Percentiles rank a stretch among this genome's conserved stretches.
Evolutionary conservation across 305 asterid genomes (phyloP).

Genomic region (Fraxinus baroniana): DNA sequence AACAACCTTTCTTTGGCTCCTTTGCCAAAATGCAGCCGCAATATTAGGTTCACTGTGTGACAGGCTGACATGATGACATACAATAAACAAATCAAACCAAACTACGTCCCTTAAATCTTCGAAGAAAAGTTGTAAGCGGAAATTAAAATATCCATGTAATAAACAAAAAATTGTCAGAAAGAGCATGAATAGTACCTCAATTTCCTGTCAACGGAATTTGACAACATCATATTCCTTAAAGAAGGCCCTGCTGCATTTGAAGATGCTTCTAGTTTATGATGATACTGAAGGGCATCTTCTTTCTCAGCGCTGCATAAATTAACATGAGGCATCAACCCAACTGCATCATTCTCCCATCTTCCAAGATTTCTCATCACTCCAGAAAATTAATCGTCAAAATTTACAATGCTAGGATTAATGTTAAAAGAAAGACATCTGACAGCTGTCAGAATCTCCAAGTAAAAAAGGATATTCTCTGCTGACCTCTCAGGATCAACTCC

Average conservation of each 20-base stretch:
- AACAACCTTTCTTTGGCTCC: constrained; percentile 85
- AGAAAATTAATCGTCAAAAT: background rate
- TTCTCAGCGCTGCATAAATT: constrained; percentile 66
- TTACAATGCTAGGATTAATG: constrained; percentile 1
- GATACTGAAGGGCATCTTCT: constrained; percentile 72
- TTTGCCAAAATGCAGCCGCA: constrained; percentile 87
- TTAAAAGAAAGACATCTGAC: background rate
- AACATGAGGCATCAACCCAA: constrained; percentile 5
- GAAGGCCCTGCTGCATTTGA: constrained; percentile 77
- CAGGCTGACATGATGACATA: constrained; percentile 19
- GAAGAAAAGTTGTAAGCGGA: background rate
- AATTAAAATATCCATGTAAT: background rate
- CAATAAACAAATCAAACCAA: background rate
- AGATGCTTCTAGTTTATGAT: constrained; percentile 73
- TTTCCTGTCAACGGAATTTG: constrained; percentile 77
- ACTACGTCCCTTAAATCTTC: background rate
- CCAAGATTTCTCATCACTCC: constrained; percentile 3
- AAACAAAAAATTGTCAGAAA: background rate
- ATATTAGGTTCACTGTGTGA: constrained; percentile 88
- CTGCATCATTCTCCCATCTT: constrained; percentile 1
- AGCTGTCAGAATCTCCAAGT: constrained; percentile 11
- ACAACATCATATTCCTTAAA: constrained; percentile 72
- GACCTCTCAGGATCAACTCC: constrained; percentile 77
- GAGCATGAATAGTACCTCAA: constrained; percentile 53
- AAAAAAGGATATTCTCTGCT: constrained; percentile 16